phyloP scores from a whole-genome alignment of 768 basidiomycete species.

The Termitomyces sp. region DNA sequence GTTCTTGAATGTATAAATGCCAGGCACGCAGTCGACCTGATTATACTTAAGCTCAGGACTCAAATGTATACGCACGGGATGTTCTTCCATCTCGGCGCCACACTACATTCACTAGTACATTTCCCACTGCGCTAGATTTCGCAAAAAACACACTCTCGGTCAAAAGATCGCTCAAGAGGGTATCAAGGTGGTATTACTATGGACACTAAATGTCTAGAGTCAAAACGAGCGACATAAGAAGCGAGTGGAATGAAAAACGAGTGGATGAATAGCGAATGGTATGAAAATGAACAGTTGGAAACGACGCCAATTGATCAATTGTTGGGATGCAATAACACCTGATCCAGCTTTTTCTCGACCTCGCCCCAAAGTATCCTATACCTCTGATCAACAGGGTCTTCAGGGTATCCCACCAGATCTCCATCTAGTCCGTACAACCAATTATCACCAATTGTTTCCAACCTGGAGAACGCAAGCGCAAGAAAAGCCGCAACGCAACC shows the following conservation, averaged over 20 bases:
- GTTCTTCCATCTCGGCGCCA: too few relatives aligned
- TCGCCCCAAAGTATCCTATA: conserved; percentile 1
- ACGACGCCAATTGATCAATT: background rate
- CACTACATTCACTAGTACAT: too few relatives aligned
- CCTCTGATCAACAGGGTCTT: conserved; percentile 7
- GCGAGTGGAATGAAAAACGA: background rate
- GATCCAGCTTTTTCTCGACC: conserved; percentile 3
- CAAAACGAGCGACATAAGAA: background rate
- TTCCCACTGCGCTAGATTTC: background rate
- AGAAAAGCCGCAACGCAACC: conserved; percentile 2
- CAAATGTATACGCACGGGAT: background rate
- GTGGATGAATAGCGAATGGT: too few relatives aligned
- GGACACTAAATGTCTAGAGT: background rate
- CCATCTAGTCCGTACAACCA: conserved; percentile 5
- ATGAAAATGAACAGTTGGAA: too few relatives aligned
- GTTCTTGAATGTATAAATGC: background rate
- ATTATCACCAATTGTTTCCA: conserved; percentile 4
- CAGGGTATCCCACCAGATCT: conserved; percentile 1
- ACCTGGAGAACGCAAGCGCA: background rate
- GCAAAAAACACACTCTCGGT: background rate
- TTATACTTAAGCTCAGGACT: background rate
- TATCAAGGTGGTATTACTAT: too few relatives aligned
- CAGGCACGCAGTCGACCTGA: background rate
- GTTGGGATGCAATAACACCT: conserved; percentile 2
- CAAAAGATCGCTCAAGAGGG: background rate